Conservation (phyloP, 75 land plant genomes). For the Pinus taeda region DNA sequence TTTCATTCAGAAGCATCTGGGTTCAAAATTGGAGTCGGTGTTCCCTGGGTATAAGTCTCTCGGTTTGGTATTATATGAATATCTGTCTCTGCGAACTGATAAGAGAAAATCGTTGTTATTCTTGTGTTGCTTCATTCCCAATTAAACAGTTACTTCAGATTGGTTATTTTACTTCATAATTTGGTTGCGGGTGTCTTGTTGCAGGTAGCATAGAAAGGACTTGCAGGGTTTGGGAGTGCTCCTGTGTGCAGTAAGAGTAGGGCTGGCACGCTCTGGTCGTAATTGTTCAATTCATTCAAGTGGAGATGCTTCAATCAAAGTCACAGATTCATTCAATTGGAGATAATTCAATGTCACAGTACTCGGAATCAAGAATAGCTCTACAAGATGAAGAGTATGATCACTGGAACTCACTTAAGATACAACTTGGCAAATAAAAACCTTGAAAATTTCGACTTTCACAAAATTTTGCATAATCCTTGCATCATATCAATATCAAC, state of each 20-base stretch:
- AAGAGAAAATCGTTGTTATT: neutral
- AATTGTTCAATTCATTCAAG: neutral
- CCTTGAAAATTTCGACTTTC: no score
- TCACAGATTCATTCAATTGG: neutral
- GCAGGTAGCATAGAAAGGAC: neutral
- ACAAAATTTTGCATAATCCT: no score
- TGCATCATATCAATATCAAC: no score
- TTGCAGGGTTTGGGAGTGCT: no score
- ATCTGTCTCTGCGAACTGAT: neutral
- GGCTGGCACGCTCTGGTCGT: no score
- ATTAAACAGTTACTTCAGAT: neutral
- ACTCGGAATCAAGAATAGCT: no score
- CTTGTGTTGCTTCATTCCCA: neutral
- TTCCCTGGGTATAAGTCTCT: conserved; percentile 42
- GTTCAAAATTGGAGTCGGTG: conserved; percentile 49
- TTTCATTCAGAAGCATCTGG: no score
- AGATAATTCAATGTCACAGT: neutral
- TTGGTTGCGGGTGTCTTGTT: neutral
- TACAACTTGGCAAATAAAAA: no score
- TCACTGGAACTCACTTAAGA: no score
- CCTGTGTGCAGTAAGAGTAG: neutral
- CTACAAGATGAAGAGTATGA: no score
- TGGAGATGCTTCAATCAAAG: neutral
- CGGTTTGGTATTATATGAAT: neutral
- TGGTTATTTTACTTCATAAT: no score